These are phyloP conservation scores for Beverwykella pulmonaria DNA, from an alignment of 495 filamentous ascomycete genomes.

Conservation along the genomic window DNA sequence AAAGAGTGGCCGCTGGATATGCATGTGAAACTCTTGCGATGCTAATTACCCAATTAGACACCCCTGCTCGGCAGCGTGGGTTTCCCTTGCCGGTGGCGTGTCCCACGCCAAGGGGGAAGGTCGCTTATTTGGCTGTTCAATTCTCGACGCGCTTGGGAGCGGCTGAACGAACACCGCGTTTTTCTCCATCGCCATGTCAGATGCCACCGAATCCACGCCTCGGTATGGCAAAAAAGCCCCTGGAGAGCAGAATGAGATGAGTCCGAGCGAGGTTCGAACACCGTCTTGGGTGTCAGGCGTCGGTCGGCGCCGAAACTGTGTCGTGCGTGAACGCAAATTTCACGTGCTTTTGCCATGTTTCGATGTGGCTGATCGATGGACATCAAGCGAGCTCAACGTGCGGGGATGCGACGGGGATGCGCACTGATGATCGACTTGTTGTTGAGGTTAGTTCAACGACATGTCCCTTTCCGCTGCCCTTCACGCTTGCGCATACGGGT, in stretches of 20 bases:
- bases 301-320: background rate
- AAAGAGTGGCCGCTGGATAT: background rate
- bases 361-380: conserved; percentile 15
- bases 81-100: conserved; percentile 6
- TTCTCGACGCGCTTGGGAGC: background rate
- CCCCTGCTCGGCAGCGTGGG: background rate
- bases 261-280: background rate
- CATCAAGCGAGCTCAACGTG: conserved; percentile 24
- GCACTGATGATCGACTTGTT: conserved; percentile 14
- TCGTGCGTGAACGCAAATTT: background rate
- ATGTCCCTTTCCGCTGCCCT: background rate
- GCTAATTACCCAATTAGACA: background rate
- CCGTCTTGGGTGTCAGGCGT: background rate
- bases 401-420: conserved; percentile 20
- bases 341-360: conserved; percentile 6
- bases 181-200: conserved; percentile 12
- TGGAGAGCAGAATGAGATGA: background rate
- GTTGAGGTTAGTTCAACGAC: conserved; percentile 30
- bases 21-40: background rate
- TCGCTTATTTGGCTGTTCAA: background rate
- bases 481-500: background rate
- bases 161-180: conserved; percentile 1
- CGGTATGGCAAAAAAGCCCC: conserved; percentile 14
- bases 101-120: background rate
- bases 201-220: conserved; percentile 24